These are phyloP conservation scores for Hura crepitans DNA, from an alignment of 441 rosid species.

Conservation along the genomic window DNA sequence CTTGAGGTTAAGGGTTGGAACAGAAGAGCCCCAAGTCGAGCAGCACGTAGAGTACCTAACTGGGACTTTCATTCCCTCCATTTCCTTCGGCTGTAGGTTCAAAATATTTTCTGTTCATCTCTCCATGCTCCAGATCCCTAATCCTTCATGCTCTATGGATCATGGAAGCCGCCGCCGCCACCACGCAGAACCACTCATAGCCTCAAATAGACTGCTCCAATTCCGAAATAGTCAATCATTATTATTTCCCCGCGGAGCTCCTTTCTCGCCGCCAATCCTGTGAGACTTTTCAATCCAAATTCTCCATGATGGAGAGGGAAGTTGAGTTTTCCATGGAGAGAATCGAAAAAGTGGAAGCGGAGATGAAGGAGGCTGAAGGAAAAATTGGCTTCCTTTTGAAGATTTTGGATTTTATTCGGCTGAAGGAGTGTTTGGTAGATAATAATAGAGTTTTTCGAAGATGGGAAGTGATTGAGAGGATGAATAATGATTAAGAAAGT, in stretches of 20 bases:
- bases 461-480: slow-evolving; percentile 29
- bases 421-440: slow-evolving; percentile 36
- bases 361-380: slow-evolving; percentile 35
- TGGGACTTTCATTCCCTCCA: slow-evolving; percentile 23
- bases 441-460: slow-evolving; percentile 31
- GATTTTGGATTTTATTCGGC: slow-evolving; percentile 28
- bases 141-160: slow-evolving; percentile 24
- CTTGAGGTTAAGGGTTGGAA: too few species aligned
- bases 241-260: slow-evolving; percentile 32
- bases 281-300: slow-evolving; percentile 28
- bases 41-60: too few species aligned
- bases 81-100: slow-evolving; percentile 48
- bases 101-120: not conserved
- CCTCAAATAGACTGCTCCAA: slow-evolving; percentile 20
- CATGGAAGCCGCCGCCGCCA: slow-evolving; percentile 43
- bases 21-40: too few species aligned
- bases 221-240: slow-evolving; percentile 25
- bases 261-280: slow-evolving; percentile 34
- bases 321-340: slow-evolving; percentile 31
- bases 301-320: slow-evolving; percentile 39
- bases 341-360: slow-evolving; percentile 38
- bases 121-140: slow-evolving; percentile 8
- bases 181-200: slow-evolving; percentile 21
- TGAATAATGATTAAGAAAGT: slow-evolving; percentile 12
- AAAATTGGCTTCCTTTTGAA: slow-evolving; percentile 27